Base-by-base conservation (phyloP, 768 basidiomycete species). In the Pleurotus salmoneostramineus region DNA sequence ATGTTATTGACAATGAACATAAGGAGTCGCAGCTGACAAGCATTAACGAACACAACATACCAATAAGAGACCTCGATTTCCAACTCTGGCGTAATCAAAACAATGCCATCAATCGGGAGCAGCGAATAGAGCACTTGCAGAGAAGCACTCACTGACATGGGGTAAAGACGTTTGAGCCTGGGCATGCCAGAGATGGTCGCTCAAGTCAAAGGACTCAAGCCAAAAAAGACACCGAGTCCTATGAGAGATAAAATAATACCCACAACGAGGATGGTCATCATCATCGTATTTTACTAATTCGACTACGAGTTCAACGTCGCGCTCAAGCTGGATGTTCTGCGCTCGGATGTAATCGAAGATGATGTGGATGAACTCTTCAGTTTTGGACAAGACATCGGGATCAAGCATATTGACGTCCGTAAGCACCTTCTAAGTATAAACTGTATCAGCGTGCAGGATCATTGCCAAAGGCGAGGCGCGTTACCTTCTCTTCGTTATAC, bases 221-320 rank as follows among this genome's bases (percentile, higher is more conserved):
- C 80, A 81, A 61, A 81, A 80, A 11, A 80, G 56, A 36, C 64
- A 61, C 40, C 76, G 68, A 2, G 63, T 63, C 1, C 57, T 12
- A 35, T 74, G 73, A 56, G 74, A 68, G 35, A 71, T 76, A 57
- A 75, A 77, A 62, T 81, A 82, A 63, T 82, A 83, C 11, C 71
- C 66, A 59, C 74, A 77, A 21, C 65, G 36, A 1, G 65, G 40
- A 12, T 60, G 17, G 11, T 62, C 59, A 1, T 67, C 68, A 3
- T 60, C 60, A n/a, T 59, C 61, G 6, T 46, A 2, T 48, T 54
- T 66, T 32, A 40, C 37, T 2, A 77, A 68, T 47, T 78, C 75
- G 32, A 83, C 51, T 33, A 80, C 70, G 5, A 82, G 65, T 36
- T 80, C 72, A 33, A 71, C 58, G 43, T 76, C 61, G 1, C 59